phyloP scores from a whole-genome alignment of 805 yeast species.

The Aciculoconidium aculeatum region DNA sequence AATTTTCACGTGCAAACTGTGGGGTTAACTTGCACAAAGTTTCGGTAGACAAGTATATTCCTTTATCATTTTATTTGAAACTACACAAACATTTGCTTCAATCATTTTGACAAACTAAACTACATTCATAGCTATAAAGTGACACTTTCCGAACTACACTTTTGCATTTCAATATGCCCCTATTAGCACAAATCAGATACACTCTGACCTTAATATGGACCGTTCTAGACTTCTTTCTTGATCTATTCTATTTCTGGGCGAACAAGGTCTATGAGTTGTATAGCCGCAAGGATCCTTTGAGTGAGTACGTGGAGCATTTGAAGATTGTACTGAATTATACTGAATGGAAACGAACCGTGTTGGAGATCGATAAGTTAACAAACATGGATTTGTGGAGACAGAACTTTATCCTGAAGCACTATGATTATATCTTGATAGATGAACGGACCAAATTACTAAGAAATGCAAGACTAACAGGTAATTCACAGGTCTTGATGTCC shows the following conservation, averaged over 20 bases:
- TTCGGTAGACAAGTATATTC: too few relatives aligned
- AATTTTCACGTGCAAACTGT: too few relatives aligned
- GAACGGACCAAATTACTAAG: slow-evolving; percentile 61
- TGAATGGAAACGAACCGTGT: slow-evolving; percentile 61
- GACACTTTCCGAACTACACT: too few relatives aligned
- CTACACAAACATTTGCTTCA: too few relatives aligned
- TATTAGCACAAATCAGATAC: too few relatives aligned
- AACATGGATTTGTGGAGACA: slow-evolving; percentile 61
- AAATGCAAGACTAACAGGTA: slow-evolving; percentile 54
- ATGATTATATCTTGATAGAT: slow-evolving; percentile 78
- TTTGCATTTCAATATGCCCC: too few relatives aligned
- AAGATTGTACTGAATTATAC: slow-evolving; percentile 51
- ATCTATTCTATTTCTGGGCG: slow-evolving; percentile 44
- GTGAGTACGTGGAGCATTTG: slow-evolving; percentile 44
- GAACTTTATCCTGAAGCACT: slow-evolving; percentile 72
- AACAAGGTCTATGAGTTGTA: slow-evolving; percentile 30
- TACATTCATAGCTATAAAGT: too few relatives aligned
- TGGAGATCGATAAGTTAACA: slow-evolving; percentile 44
- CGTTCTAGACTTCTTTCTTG: slow-evolving; percentile 37
- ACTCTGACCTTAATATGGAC: slow-evolving; percentile 38
- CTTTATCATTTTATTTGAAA: too few relatives aligned
- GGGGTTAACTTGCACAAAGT: too few relatives aligned
- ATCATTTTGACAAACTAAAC: too few relatives aligned
- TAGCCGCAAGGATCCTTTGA: slow-evolving; percentile 37
- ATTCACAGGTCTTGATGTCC: slow-evolving; percentile 55